Evolutionary conservation across 176 grass and related monocot genomes (phyloP).

Genomic region (Juncus inflexus): DNA sequence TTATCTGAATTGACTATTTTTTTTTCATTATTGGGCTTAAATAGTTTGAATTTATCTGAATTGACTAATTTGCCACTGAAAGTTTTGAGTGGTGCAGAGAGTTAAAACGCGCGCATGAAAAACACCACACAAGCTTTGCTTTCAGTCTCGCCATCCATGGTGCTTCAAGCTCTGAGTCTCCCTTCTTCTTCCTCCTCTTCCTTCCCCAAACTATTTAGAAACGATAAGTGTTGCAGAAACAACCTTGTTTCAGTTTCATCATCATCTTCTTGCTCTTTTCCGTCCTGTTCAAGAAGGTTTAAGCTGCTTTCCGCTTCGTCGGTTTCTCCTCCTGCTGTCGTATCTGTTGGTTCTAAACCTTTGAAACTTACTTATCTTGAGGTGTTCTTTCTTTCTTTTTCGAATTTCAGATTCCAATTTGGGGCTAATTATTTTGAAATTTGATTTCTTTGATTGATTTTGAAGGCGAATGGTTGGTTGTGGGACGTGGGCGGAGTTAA

Average conservation of each 20-base stretch:
- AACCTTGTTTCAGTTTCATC: too few relatives aligned
- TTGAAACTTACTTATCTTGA: constrained; percentile 24
- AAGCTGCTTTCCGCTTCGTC: constrained; percentile 3
- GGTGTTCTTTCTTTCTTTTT: not conserved
- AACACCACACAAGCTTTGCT: not conserved
- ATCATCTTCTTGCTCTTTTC: too few relatives aligned
- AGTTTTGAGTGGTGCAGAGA: too few relatives aligned
- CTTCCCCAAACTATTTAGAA: not conserved
- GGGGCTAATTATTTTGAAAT: not conserved
- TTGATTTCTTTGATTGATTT: not conserved
- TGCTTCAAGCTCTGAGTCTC: constrained; percentile 11
- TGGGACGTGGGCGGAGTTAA: constrained; percentile 61
- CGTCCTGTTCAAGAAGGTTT: constrained; percentile 5
- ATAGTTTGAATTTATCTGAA: too few relatives aligned
- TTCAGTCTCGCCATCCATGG: not conserved
- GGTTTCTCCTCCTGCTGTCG: constrained; percentile 2
- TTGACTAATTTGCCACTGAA: too few relatives aligned
- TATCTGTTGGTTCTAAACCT: not conserved
- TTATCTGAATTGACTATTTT: too few relatives aligned
- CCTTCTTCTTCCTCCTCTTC: constrained; percentile 1
- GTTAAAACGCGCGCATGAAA: too few relatives aligned
- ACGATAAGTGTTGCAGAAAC: not conserved
- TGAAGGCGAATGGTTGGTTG: constrained; percentile 78
- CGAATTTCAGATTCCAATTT: not conserved
- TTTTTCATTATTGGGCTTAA: too few relatives aligned